Base-by-base conservation (phyloP, 352 stramenopile species). In the Phytophthora hybrid region DNA sequence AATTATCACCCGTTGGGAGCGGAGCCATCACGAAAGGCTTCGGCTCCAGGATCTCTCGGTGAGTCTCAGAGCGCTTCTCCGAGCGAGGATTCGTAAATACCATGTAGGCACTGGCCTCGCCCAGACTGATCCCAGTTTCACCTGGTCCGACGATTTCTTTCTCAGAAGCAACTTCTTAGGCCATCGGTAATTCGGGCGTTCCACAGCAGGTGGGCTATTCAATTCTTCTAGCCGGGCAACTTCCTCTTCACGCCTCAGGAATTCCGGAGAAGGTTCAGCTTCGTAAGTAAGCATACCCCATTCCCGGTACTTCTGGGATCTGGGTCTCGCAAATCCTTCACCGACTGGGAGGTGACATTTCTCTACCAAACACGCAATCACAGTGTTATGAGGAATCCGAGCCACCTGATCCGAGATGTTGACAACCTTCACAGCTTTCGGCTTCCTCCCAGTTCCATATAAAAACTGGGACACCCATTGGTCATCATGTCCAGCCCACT, bases 401-500 rank as follows among this genome's bases (percentile, higher is more conserved):
- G 39, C 59, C 3, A 19, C 7, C 4, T 5, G 8, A 32, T 57
- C 29, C n/a, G 59, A 66, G 47, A 66, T 59, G 19, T 66, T 59
- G 2, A 59, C 29, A 18, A 59, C n/a, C 14, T 37, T 58, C 18
- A 59, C 49, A 16, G 46, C 59, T 29, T 52, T 59, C 2, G 32
- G 47, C 31, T 29, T 57, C 10, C 59, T 5, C 2, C 19, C 46
- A n/a, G 29, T 16, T 19, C 57, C 41, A 14, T 54, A 63, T 3
- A 63, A 4, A 5, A 66, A 37, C 34, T 55, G 47, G 0, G 19
- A 18, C 5, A 55, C 47, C 21, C 47, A 55, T 3, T 55, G 47
- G 18, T 55, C 3, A 32, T n/a, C 47, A 29, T 14, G 19, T 8
- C 19, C 7, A 18, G 47, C 47, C 47, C 47, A 55, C 16, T 16